Conservation (phyloP, 208 protist genomes). For the Giardia muris region DNA sequence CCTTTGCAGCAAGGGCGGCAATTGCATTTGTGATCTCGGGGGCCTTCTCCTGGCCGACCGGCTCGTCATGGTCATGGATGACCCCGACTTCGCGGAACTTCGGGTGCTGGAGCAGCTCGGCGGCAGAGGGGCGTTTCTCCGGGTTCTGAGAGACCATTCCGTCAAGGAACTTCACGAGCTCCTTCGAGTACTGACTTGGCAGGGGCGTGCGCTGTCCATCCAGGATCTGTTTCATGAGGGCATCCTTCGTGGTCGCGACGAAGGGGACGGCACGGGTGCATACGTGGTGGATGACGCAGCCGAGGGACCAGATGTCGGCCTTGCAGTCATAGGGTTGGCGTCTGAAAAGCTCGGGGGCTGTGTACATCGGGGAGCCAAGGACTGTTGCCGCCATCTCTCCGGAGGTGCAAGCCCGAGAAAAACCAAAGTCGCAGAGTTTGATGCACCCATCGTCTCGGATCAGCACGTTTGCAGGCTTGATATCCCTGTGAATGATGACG, state of each 20-base stretch:
- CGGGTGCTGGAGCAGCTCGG: constrained; percentile 41
- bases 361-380: constrained; percentile 50
- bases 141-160: constrained; percentile 45
- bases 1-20: neutral
- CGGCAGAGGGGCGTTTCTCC: constrained; percentile 40
- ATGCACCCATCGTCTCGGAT: constrained; percentile 27
- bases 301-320: constrained; percentile 72
- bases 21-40: neutral
- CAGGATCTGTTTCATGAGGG: constrained; percentile 69
- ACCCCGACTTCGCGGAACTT: neutral
- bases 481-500: constrained; percentile 39
- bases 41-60: neutral
- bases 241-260: constrained; percentile 61
- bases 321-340: constrained; percentile 66
- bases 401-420: neutral
- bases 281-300: constrained; percentile 43
- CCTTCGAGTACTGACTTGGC: constrained; percentile 53
- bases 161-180: constrained; percentile 42
- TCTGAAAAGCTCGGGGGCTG: constrained; percentile 70
- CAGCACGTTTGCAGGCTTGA: constrained; percentile 48
- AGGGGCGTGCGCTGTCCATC: constrained; percentile 58
- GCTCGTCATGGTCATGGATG: neutral
- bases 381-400: neutral
- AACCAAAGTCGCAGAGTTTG: constrained; percentile 47
- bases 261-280: neutral